Evolutionary conservation across 257 asterid genomes (phyloP), one percentile per base, ranked within the genome.

Genomic region (Vinca minor): DNA sequence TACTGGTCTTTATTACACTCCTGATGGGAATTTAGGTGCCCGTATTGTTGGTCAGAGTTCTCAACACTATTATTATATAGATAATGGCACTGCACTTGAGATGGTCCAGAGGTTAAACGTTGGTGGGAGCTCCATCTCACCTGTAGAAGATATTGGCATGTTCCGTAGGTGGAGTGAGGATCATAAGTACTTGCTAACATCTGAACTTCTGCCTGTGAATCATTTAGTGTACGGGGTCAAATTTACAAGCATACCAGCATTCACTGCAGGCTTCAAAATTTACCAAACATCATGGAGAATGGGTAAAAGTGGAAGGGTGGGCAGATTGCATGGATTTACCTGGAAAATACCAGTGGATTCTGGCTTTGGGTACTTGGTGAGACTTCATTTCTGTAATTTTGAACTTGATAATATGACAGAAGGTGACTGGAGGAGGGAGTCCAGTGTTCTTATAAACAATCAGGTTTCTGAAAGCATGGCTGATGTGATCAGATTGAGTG

Each of bases 41-140:
- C 73, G 45, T 12, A 73, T 79, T 54, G 77, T 84, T 42, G 92
- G 89, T 47, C 76, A 63, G 31, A 79, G 60, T n/a, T n/a, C n/a
- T n/a, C 31, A 69, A 72, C 25, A 79, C 54, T 81, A 77, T 70
- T 62, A 74, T 72, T 1, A 21, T 21, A 70, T 84, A 36, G 89
- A 84, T 59, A 79, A 77, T 44, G 17, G 49, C 20, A 44, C 49
- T 44, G 63, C 73, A 18, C 70, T 71, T 57, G 47, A 71, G 38
- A 0, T 71, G 65, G 45, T 71, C 17, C 62, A 64, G 2, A 47
- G 66, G 62, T n/a, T 62, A 14, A 69, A 62, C 15, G 42, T 62
- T 39, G 73, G 73, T 12, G 68, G 73, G 4, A 15, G 39, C 36
- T 64, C 29, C 28, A 63, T 70, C 8, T 14, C 59, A 23, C 35